Conservation (phyloP, 2,329 filamentous ascomycete species). For the Lecanicillium sp. region DNA sequence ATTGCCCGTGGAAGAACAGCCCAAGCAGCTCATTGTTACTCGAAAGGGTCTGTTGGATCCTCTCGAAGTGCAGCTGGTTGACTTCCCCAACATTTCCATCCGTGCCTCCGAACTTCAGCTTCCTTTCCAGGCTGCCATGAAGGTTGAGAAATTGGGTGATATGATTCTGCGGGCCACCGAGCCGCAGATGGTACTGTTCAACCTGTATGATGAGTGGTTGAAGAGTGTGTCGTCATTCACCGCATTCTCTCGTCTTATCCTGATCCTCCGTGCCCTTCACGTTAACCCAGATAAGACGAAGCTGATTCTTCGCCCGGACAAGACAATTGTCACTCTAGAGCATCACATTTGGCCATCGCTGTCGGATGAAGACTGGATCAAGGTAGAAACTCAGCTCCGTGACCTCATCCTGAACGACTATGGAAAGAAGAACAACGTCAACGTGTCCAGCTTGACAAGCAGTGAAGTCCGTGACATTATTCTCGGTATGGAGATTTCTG, state of each 20-base stretch:
- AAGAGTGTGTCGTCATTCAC: slow-evolving; percentile 99
- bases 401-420: slow-evolving; percentile 98
- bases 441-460: slow-evolving; percentile 90
- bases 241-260: slow-evolving; percentile 87
- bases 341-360: slow-evolving; percentile 98
- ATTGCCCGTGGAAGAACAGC: slow-evolving; percentile 92
- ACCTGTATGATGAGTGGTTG: slow-evolving; percentile 96
- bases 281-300: slow-evolving; percentile 99
- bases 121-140: slow-evolving; percentile 99
- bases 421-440: slow-evolving; percentile 99
- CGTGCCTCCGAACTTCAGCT: slow-evolving; percentile 93
- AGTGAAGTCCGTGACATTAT: slow-evolving; percentile 98
- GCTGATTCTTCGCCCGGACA: slow-evolving; percentile 86
- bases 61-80: slow-evolving; percentile 90
- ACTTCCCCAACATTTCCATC: slow-evolving; percentile 99
- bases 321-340: slow-evolving; percentile 95
- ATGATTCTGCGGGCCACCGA: slow-evolving; percentile 98
- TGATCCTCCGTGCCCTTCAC: slow-evolving; percentile 89
- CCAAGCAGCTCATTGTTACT: slow-evolving; percentile 97
- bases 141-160: slow-evolving; percentile 97
- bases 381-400: slow-evolving; percentile 93
- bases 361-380: slow-evolving; percentile 96
- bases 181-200: slow-evolving; percentile 99
- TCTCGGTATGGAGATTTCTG: slow-evolving; percentile 98
- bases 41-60: slow-evolving; percentile 95